phyloP scores from a whole-genome alignment of 345 rosid genomes.

The Eucalyptus dawsonii region DNA sequence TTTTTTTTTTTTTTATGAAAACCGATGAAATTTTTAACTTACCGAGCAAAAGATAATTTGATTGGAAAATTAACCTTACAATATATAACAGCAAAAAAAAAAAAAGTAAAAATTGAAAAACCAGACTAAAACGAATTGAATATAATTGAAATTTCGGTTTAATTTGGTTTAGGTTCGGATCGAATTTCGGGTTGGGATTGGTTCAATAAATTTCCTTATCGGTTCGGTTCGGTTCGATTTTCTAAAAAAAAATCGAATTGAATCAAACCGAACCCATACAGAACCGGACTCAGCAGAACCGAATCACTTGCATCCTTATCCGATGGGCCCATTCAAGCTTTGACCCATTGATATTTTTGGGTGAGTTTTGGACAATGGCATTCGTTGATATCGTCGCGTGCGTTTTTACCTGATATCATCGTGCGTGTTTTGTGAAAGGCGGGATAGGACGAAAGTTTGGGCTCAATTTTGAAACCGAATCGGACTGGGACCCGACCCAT shows the following conservation, averaged over 20 bases:
- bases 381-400: neutral
- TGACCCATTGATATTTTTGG: neutral
- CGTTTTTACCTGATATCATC: neutral
- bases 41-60: no score
- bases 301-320: no score
- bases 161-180: rapidly evolving
- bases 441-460: neutral
- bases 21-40: rapidly evolving
- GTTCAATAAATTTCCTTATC: no score
- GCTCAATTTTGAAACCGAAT: neutral
- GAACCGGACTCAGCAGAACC: rapidly evolving
- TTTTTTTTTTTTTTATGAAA: no score
- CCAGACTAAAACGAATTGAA: rapidly evolving
- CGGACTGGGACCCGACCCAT: neutral
- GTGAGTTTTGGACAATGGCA: neutral
- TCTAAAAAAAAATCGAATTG: rapidly evolving
- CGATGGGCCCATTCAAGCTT: neutral
- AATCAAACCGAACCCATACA: rapidly evolving
- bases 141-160: rapidly evolving
- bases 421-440: neutral
- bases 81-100: no score
- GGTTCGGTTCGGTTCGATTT: rapidly evolving
- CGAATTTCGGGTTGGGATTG: no score
- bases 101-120: no score
- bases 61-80: no score